Base-by-base conservation (phyloP, 1,284 basidiomycete genomes). In the Puccinia novopanici region DNA sequence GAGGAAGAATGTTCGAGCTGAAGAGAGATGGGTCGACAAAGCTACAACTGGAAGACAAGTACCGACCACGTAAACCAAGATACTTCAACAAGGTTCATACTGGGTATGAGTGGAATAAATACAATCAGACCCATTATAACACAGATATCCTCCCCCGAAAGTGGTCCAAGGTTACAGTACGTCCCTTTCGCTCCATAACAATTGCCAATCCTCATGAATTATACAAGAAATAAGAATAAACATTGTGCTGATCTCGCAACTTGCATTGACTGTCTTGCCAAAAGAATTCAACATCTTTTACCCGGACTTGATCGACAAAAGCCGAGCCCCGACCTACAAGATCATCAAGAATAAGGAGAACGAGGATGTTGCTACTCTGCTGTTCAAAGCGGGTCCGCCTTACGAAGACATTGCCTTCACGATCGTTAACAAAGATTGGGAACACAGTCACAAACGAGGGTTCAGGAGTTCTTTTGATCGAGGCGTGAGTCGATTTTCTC, bases 51-150 rank as follows among this genome's bases (percentile, higher is more conserved):
- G 94, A 96, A 87, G 97, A 99, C 89, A 96, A 98, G 87, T 99
- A 97, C 84, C 90, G 97, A 42, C 95, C 97, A n/a, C 89, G 97
- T 67, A 99, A 99, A 86, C 97, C 97, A 54, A 89, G 96, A 82
- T 99, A 98, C 88, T 98, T 99, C 88, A 99, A 99, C 86, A 92
- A 96, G 81, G 96, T 99, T 48, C 95, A 98, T 85, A 99, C 97
- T n/a, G 97, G 97, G n/a, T 99, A 96, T 86, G 97, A 99, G 86
- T 99, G 97, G 97, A 99, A 97, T 88, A 96, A 97, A 88, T 98
- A 98, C 87, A 98, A 98, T 85, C 95, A 98, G 86, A 97, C 95
- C 5, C 95, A 98, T 87, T 98, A 98, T 86, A 95, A 98, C 84
- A 92, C 93, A 82, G 95, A 98, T 85, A 98, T 85, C 95, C 95